Conservation (phyloP, 345 rosid genomes). For the Reutealis trisperma region DNA sequence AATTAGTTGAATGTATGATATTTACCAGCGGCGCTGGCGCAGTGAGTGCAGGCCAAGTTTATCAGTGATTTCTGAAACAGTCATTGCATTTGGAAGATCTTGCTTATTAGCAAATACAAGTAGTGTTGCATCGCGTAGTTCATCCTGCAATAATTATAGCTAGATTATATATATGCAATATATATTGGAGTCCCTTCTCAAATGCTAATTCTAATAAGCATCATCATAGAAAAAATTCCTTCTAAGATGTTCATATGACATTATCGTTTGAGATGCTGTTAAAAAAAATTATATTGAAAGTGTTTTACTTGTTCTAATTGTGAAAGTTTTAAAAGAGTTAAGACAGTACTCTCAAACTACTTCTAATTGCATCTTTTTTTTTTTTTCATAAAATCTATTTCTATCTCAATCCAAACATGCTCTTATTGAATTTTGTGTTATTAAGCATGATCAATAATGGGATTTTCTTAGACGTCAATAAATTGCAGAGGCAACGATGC, state of each 20-base stretch:
- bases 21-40: conserved; percentile 61
- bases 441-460: not conserved
- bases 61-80: conserved; percentile 60
- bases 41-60: conserved; percentile 66
- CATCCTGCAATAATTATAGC: conserved; percentile 33
- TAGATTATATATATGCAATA: not conserved
- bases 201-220: not conserved
- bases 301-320: no score
- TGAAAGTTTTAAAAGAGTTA: no score
- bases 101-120: conserved; percentile 77
- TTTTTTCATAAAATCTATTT: not conserved
- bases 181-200: not conserved
- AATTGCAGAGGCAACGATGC: not conserved
- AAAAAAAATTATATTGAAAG: no score
- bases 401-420: not conserved
- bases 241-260: no score
- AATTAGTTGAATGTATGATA: not conserved
- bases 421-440: not conserved
- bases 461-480: not conserved
- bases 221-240: not conserved
- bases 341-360: no score
- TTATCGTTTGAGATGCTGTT: no score
- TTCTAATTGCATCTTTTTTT: no score
- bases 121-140: conserved; percentile 48
- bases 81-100: conserved; percentile 69